Evolutionary conservation across 306 rosid genomes (phyloP).

Genomic region (Cucurbita maxima): DNA sequence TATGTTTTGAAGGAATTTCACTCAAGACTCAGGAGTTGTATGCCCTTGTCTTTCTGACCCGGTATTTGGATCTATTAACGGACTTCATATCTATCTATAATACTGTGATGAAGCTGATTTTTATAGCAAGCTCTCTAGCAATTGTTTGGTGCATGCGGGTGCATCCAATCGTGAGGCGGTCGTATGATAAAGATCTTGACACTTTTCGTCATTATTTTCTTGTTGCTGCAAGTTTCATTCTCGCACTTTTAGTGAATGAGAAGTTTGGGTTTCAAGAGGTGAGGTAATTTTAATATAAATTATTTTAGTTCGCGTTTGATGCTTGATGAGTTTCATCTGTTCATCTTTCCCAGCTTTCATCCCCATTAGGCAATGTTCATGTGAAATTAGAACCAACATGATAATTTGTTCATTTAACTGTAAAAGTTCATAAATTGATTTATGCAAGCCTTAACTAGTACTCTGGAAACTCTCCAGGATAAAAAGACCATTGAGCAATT

Average conservation of each 20-base stretch:
- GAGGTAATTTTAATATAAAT: neutral
- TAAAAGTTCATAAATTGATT: neutral
- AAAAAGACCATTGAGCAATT: neutral
- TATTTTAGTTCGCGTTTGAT: neutral
- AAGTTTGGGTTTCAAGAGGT: slow-evolving; percentile 72
- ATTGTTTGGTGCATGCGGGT: slow-evolving; percentile 70
- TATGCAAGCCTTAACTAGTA: neutral
- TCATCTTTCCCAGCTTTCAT: neutral
- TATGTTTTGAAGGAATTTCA: slow-evolving; percentile 47
- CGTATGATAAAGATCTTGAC: slow-evolving; percentile 61
- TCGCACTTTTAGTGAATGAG: slow-evolving; percentile 54
- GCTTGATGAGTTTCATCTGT: neutral
- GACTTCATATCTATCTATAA: slow-evolving; percentile 68
- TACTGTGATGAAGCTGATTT: slow-evolving; percentile 69
- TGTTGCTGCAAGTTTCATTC: slow-evolving; percentile 30
- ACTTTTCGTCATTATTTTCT: slow-evolving; percentile 70
- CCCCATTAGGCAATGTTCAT: neutral
- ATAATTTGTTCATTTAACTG: neutral
- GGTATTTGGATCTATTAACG: slow-evolving; percentile 79
- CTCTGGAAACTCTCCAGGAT: neutral
- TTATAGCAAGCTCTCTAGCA: slow-evolving; percentile 57
- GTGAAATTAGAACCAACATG: neutral
- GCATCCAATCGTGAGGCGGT: slow-evolving; percentile 53
- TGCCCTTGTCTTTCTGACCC: slow-evolving; percentile 64
- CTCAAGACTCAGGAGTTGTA: slow-evolving; percentile 91